Evolutionary conservation across 2,329 filamentous ascomycete genomes (phyloP).

Genomic region (Aspergillus ochraceus): DNA sequence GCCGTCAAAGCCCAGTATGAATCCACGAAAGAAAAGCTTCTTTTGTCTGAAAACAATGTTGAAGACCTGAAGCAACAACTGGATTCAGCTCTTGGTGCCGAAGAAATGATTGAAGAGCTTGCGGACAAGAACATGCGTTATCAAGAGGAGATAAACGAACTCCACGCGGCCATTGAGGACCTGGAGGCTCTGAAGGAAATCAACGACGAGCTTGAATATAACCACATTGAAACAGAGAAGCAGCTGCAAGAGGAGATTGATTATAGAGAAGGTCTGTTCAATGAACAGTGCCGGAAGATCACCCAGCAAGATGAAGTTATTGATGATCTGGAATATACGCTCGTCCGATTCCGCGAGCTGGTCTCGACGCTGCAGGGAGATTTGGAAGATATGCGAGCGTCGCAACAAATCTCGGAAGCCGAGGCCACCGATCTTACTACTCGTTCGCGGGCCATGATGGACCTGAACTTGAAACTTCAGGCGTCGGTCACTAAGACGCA

Average conservation of each 20-base stretch:
- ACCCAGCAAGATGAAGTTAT: conserved; percentile 75
- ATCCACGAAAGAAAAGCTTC: conserved; percentile 69
- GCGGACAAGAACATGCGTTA: conserved; percentile 84
- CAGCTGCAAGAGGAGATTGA: conserved; percentile 94
- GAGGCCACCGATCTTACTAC: conserved; percentile 88
- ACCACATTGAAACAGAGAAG: conserved; percentile 89
- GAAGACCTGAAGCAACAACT: conserved; percentile 89
- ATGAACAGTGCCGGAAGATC: conserved; percentile 74
- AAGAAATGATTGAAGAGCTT: conserved; percentile 91
- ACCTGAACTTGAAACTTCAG: conserved; percentile 92
- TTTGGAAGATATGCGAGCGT: conserved; percentile 87
- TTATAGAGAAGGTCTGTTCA: conserved; percentile 78
- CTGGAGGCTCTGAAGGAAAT: conserved; percentile 87
- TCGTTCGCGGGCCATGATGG: conserved; percentile 91
- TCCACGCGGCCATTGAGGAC: conserved; percentile 79
- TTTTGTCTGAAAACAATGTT: conserved; percentile 70
- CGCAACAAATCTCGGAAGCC: conserved; percentile 86
- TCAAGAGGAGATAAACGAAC: conserved; percentile 78
- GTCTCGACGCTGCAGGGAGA: conserved; percentile 83
- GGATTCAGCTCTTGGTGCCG: conserved; percentile 81
- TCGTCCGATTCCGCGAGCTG: conserved; percentile 84
- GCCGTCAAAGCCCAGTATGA: conserved; percentile 69
- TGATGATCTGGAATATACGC: conserved; percentile 86
- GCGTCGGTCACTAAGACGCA: conserved; percentile 87
- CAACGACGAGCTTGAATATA: conserved; percentile 90